Evolutionary conservation across 2,329 filamentous ascomycete genomes (phyloP).

Genomic region (Dothideomycetes sp.): DNA sequence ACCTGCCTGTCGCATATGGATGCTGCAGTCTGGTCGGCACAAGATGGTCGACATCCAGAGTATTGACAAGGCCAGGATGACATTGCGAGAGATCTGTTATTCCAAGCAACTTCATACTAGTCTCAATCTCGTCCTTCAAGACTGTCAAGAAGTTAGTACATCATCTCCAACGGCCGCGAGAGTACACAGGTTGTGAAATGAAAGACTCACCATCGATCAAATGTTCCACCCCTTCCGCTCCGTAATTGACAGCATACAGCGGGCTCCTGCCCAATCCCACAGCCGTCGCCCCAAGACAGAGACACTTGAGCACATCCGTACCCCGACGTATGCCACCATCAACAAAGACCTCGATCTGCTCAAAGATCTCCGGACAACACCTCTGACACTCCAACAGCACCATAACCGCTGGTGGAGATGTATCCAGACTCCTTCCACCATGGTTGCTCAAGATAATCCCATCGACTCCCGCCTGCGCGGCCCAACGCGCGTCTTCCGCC

Average conservation of each 20-base stretch:
- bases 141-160: too few species aligned
- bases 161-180: too few species aligned
- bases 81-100: constrained; percentile 50
- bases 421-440: constrained; percentile 41
- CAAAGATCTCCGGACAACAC: constrained; percentile 50
- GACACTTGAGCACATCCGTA: constrained; percentile 55
- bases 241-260: constrained; percentile 51
- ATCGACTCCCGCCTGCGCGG: constrained; percentile 29
- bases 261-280: constrained; percentile 52
- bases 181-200: neutral
- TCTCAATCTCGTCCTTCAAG: constrained; percentile 47
- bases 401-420: constrained; percentile 43
- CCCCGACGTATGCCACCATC: constrained; percentile 57
- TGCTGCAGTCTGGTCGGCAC: constrained; percentile 23
- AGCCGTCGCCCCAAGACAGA: constrained; percentile 53
- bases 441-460: constrained; percentile 42
- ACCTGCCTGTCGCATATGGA: constrained; percentile 9
- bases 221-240: constrained; percentile 40
- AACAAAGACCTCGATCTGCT: constrained; percentile 49
- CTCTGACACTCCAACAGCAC: constrained; percentile 52
- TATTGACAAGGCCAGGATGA: constrained; percentile 51
- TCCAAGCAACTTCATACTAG: constrained; percentile 54
- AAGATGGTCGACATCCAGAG: constrained; percentile 38
- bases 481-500: constrained; percentile 30
- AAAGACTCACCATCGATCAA: constrained; percentile 6